A percentile compares a stretch with the other conserved stretches of the same genome.
Conservation (phyloP, 192 early-diverging fungal species). For the Backusella westeae region DNA sequence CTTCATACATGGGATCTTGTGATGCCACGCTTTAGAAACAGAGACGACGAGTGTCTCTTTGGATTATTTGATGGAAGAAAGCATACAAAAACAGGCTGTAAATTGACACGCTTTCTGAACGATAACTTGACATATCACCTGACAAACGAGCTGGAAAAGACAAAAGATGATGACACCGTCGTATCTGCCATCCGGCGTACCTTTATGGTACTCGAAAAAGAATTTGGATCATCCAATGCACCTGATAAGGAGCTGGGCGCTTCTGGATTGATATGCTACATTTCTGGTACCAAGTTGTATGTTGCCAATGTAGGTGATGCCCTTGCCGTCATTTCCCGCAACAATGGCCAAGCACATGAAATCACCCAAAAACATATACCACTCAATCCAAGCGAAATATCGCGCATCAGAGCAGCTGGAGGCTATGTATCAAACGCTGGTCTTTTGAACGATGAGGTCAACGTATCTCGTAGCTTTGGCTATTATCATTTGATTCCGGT, state of each 20-base stretch:
- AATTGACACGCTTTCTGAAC: conserved; percentile 63
- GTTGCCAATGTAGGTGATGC: conserved; percentile 87
- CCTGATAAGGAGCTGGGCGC: conserved; percentile 49
- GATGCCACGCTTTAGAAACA: conserved; percentile 75
- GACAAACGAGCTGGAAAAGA: conserved; percentile 72
- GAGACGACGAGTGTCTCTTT: conserved; percentile 86
- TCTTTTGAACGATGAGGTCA: conserved; percentile 70
- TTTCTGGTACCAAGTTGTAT: conserved; percentile 74
- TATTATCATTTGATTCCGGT: conserved; percentile 80
- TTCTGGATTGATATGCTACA: conserved; percentile 77
- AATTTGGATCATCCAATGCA: conserved; percentile 48
- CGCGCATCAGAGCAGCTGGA: conserved; percentile 74
- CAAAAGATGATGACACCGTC: conserved; percentile 55
- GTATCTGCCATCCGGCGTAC: conserved; percentile 76
- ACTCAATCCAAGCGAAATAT: conserved; percentile 65
- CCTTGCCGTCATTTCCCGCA: conserved; percentile 68
- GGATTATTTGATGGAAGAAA: conserved; percentile 80
- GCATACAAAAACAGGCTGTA: conserved; percentile 42
- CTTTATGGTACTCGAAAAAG: conserved; percentile 79
- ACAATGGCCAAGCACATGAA: conserved; percentile 61
- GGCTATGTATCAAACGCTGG: conserved; percentile 77
- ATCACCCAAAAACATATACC: conserved; percentile 74
- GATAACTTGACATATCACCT: conserved; percentile 69
- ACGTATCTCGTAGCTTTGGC: conserved; percentile 81
- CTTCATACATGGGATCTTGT: conserved; percentile 87